A percentile compares a stretch with the other conserved stretches of the same genome.
Evolutionary conservation across 75 land plant species (phyloP).

Genomic region (Ceratopteris richardii): DNA sequence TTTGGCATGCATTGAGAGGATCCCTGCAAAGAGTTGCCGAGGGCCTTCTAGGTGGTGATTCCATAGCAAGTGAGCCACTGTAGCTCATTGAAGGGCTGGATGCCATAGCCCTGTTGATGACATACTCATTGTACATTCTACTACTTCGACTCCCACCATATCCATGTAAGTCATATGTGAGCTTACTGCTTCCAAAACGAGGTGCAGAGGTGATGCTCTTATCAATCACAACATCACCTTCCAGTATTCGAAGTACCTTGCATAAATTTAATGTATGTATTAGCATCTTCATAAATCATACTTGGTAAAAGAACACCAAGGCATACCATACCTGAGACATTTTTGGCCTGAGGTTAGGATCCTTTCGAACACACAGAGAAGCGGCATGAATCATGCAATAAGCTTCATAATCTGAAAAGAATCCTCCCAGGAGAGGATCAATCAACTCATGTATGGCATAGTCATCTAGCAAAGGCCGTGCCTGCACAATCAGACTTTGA

Average conservation of each 20-base stretch:
- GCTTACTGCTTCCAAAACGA: slow-evolving; percentile 34
- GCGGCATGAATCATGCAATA: slow-evolving; percentile 93
- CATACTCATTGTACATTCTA: slow-evolving; percentile 7
- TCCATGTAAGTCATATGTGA: slow-evolving; percentile 29
- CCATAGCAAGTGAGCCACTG: slow-evolving; percentile 15
- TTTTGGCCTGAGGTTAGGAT: slow-evolving; percentile 73
- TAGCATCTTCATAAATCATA: neutral
- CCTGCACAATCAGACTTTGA: slow-evolving; percentile 61
- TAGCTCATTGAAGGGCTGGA: neutral
- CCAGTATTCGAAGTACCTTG: slow-evolving; percentile 79
- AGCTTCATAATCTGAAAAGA: slow-evolving; percentile 57
- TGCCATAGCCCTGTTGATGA: neutral
- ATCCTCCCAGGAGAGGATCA: slow-evolving; percentile 58
- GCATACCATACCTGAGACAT: slow-evolving; percentile 71
- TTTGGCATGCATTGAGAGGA: slow-evolving; percentile 5
- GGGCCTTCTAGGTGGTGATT: slow-evolving; percentile 6
- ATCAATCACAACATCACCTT: slow-evolving; percentile 69
- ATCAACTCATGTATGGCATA: slow-evolving; percentile 56
- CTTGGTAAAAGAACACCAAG: no score
- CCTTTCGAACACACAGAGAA: slow-evolving; percentile 71
- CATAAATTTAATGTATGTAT: neutral
- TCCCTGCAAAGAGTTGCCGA: slow-evolving; percentile 5
- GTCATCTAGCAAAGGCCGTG: slow-evolving; percentile 77
- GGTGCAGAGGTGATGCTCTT: slow-evolving; percentile 34
- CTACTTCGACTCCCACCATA: slow-evolving; percentile 8